These are phyloP conservation scores for Dichotomocladium elegans DNA, from an alignment of 371 early-diverging fungal species.

Conservation along the genomic window DNA sequence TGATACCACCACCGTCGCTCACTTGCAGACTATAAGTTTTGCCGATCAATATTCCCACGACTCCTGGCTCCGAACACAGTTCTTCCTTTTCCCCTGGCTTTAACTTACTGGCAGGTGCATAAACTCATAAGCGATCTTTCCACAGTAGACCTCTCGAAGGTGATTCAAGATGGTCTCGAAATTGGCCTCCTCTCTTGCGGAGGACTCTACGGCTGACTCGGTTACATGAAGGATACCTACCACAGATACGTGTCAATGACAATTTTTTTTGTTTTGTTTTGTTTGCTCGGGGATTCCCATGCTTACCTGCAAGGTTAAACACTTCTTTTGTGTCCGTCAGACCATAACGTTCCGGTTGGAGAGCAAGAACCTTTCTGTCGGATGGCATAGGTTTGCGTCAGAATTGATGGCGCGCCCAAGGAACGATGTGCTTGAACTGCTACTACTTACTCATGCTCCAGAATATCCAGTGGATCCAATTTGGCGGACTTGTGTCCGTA, in stretches of 20 bases:
- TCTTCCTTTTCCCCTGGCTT: not conserved
- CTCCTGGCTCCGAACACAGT: not conserved
- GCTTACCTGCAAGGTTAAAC: conserved; percentile 59
- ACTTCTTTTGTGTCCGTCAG: conserved; percentile 45
- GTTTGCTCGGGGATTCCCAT: not conserved
- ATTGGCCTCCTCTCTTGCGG: conserved; percentile 51
- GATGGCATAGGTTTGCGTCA: not conserved
- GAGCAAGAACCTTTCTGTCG: conserved; percentile 61
- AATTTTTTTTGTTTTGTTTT: too few species aligned
- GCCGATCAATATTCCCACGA: not conserved
- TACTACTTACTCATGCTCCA: conserved; percentile 59
- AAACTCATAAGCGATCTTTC: conserved; percentile 91
- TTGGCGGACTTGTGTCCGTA: conserved; percentile 84
- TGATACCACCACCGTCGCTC: conserved; percentile 90
- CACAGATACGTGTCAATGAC: not conserved
- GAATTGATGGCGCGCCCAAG: not conserved
- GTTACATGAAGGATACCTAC: conserved; percentile 78
- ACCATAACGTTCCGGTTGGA: conserved; percentile 83
- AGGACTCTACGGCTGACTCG: conserved; percentile 37
- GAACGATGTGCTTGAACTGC: not conserved
- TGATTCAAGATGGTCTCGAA: conserved; percentile 70
- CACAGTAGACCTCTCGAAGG: conserved; percentile 76
- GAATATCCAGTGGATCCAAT: conserved; percentile 85
- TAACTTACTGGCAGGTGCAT: conserved; percentile 77
- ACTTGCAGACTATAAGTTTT: conserved; percentile 56